These are phyloP conservation scores for Fusarium sp. DNA, from an alignment of 2,329 filamentous ascomycete species.

Conservation along the genomic window DNA sequence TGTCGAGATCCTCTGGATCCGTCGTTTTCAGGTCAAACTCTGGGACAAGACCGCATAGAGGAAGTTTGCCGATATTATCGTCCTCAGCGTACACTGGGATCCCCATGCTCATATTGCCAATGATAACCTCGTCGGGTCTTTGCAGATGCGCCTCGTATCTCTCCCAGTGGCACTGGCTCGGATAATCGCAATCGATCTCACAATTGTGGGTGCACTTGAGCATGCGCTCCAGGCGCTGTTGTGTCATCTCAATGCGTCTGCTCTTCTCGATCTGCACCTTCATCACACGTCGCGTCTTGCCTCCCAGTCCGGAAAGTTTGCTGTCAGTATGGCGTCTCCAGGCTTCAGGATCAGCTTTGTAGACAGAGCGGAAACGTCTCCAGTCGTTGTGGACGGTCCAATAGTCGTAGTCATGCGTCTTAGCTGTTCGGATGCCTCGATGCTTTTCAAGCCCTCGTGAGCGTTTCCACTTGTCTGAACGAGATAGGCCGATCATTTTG, in stretches of 20 bases:
- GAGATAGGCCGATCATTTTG: not conserved
- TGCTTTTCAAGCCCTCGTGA: not conserved
- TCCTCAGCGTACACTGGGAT: not conserved
- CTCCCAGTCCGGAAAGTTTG: not conserved
- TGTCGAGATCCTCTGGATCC: not conserved
- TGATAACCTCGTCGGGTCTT: not conserved
- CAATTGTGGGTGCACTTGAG: slow-evolving; percentile 31
- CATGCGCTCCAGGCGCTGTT: slow-evolving; percentile 10
- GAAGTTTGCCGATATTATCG: not conserved
- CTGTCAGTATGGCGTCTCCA: slow-evolving; percentile 16
- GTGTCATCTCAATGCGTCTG: not conserved
- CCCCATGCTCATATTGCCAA: not conserved
- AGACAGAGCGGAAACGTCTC: slow-evolving; percentile 37
- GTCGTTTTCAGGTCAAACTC: slow-evolving; percentile 6
- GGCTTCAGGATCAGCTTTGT: not conserved
- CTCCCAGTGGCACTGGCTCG: slow-evolving; percentile 37
- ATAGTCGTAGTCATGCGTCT: slow-evolving; percentile 47
- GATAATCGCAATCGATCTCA: slow-evolving; percentile 42
- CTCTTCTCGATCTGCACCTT: not conserved
- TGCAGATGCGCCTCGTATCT: not conserved
- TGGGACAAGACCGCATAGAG: slow-evolving; percentile 24
- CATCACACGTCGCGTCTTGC: not conserved
- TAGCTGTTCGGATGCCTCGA: not conserved
- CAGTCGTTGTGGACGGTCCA: slow-evolving; percentile 50
- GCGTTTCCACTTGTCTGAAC: not conserved